Evolutionary conservation across 2,329 filamentous ascomycete species (phyloP).

Genomic region (Aureobasidium sp.): DNA sequence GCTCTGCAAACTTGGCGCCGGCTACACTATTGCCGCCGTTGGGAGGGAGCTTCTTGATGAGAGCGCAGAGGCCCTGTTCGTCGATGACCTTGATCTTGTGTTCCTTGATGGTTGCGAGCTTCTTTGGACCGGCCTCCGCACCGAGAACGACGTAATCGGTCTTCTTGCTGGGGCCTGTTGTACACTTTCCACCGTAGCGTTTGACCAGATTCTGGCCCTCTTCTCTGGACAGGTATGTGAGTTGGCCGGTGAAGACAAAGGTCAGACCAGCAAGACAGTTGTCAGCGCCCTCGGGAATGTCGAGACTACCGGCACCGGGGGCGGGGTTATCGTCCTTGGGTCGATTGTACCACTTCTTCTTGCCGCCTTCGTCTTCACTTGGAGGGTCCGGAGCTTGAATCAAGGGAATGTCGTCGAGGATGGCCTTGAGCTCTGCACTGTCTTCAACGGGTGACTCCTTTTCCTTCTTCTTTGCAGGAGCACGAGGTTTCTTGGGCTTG

Average conservation of each 20-base stretch:
- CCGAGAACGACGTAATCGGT: constrained; percentile 92
- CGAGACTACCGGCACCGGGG: constrained; percentile 55
- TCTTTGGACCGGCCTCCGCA: constrained; percentile 84
- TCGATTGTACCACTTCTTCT: constrained; percentile 75
- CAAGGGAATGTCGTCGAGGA: constrained; percentile 78
- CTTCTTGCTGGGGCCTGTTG: constrained; percentile 75
- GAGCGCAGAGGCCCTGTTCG: constrained; percentile 80
- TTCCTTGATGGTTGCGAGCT: constrained; percentile 75
- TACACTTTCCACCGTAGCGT: constrained; percentile 87
- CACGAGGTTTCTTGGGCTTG: constrained; percentile 26
- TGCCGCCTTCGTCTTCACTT: constrained; percentile 45
- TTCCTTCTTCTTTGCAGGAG: constrained; percentile 38
- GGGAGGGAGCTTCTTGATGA: constrained; percentile 73
- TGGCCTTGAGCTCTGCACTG: constrained; percentile 66
- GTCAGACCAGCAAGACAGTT: constrained; percentile 84
- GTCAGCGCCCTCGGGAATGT: constrained; percentile 73
- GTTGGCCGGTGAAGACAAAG: constrained; percentile 91
- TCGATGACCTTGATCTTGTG: constrained; percentile 84
- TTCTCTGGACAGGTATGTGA: constrained; percentile 72
- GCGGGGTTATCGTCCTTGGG: constrained; percentile 44
- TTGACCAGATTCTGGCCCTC: constrained; percentile 84
- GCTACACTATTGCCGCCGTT: constrained; percentile 83
- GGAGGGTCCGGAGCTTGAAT: constrained; percentile 80
- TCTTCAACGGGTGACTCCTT: constrained; percentile 63
- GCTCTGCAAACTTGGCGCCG: constrained; percentile 75